Evolutionary conservation across 2,329 filamentous ascomycete species (phyloP).

Genomic region (Mycosphaerella sp.): DNA sequence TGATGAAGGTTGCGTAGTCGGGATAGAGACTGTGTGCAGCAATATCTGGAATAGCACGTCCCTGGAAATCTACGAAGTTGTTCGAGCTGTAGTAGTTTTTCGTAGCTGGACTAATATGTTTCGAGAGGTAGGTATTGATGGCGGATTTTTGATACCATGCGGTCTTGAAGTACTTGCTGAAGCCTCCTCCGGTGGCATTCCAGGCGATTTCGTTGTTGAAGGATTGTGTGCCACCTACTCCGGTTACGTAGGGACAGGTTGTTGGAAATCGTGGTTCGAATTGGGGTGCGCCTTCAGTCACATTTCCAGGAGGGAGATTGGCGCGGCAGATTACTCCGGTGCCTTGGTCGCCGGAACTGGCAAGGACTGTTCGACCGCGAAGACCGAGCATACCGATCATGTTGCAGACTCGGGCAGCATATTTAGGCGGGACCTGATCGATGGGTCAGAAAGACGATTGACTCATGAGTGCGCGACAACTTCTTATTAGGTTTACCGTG

Average conservation of each 20-base stretch:
- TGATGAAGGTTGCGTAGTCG: slow-evolving; percentile 31
- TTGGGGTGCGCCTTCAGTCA: slow-evolving; percentile 23
- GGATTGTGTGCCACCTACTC: slow-evolving; percentile 39
- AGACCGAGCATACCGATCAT: slow-evolving; percentile 58
- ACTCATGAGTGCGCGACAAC: too few species aligned
- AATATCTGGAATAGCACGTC: slow-evolving; percentile 42
- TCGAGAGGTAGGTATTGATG: slow-evolving; percentile 24
- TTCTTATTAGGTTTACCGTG: slow-evolving; percentile 25
- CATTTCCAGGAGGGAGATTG: neutral
- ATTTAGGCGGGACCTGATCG: slow-evolving; percentile 35
- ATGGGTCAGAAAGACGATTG: too few species aligned
- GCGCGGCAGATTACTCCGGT: slow-evolving; percentile 43
- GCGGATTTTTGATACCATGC: slow-evolving; percentile 40
- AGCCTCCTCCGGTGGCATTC: slow-evolving; percentile 35
- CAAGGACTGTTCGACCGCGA: slow-evolving; percentile 56
- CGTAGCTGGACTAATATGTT: slow-evolving; percentile 14
- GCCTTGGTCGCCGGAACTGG: slow-evolving; percentile 55
- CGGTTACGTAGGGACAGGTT: slow-evolving; percentile 42
- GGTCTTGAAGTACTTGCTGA: slow-evolving; percentile 39
- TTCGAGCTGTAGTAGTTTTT: slow-evolving; percentile 20
- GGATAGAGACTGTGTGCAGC: slow-evolving; percentile 41
- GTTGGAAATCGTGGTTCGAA: slow-evolving; percentile 35
- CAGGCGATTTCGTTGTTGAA: slow-evolving; percentile 35
- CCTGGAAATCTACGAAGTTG: slow-evolving; percentile 23
- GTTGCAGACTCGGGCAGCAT: slow-evolving; percentile 56